Evolutionary conservation across 1,284 basidiomycete genomes (phyloP).

Genomic region (Butyriboletus pseudospeciosus): DNA sequence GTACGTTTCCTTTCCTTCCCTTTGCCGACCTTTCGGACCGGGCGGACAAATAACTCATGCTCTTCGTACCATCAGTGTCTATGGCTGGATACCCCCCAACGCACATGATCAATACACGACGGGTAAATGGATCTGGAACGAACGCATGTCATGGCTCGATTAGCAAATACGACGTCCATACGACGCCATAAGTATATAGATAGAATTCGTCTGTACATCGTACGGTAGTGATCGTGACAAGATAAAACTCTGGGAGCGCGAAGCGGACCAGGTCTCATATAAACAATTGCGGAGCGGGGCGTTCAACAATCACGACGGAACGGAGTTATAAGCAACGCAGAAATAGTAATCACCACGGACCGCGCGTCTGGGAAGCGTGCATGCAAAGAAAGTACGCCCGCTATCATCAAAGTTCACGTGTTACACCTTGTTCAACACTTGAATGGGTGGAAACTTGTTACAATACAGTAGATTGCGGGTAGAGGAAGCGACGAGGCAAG

Average conservation of each 20-base stretch:
- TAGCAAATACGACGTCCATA: constrained; percentile 31
- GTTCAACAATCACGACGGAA: constrained; percentile 11
- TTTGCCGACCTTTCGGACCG: no score
- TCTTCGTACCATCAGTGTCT: constrained; percentile 35
- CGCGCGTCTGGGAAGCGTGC: constrained; percentile 14
- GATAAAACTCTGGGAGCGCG: constrained; percentile 11
- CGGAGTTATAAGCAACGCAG: constrained; percentile 8
- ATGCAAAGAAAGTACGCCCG: constrained; percentile 20
- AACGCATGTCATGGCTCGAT: constrained; percentile 47
- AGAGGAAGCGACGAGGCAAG: constrained; percentile 24
- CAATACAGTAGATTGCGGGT: constrained; percentile 65
- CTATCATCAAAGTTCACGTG: constrained; percentile 46
- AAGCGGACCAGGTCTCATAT: constrained; percentile 17
- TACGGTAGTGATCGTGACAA: constrained; percentile 31
- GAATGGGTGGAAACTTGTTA: constrained; percentile 59
- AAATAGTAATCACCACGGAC: constrained; percentile 12
- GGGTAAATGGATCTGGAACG: constrained; percentile 53
- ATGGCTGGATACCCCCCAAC: constrained; percentile 33
- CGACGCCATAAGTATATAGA: constrained; percentile 20
- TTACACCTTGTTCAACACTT: constrained; percentile 52
- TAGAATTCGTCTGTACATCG: constrained; percentile 26
- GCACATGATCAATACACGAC: background rate
- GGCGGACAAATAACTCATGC: background rate
- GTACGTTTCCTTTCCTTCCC: constrained; percentile 37
- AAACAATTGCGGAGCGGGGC: constrained; percentile 8